Evolutionary conservation across 163 green algal genomes (phyloP).

Genomic region (Chlamydomonas reinhardtii): DNA sequence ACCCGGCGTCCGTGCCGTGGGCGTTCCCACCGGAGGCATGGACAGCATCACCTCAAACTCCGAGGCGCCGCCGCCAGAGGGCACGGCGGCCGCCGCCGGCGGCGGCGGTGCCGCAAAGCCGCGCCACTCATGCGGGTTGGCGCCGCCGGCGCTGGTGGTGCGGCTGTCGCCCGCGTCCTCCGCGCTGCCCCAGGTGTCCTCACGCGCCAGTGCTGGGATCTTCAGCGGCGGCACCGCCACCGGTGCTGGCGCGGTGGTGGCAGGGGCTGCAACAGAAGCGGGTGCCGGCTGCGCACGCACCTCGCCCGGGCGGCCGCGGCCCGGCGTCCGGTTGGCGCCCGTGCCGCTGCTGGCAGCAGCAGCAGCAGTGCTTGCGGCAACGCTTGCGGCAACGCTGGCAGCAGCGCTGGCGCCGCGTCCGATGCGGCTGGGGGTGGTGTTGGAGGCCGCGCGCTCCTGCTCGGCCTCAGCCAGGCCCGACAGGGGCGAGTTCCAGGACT

Average conservation of each 20-base stretch:
- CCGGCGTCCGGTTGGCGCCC: not conserved
- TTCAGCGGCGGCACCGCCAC: not conserved
- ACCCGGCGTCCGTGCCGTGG: constrained; percentile 7
- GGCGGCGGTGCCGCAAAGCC: not conserved
- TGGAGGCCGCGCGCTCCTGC: not conserved
- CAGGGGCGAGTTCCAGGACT: not conserved
- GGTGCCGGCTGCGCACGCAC: not conserved
- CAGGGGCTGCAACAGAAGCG: not conserved
- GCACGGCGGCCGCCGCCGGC: not conserved
- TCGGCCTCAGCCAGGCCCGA: not conserved
- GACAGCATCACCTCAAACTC: constrained; percentile 30
- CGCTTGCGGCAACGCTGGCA: no score
- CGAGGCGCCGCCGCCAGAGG: not conserved
- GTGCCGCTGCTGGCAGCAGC: no score
- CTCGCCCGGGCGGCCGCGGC: not conserved
- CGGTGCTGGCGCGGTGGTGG: no score
- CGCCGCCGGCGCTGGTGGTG: not conserved
- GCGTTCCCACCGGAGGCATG: constrained; percentile 19
- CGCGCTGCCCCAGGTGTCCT: constrained; percentile 7
- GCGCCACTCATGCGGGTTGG: not conserved
- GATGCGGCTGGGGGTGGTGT: not conserved
- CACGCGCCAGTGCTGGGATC: not conserved
- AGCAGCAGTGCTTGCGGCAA: no score
- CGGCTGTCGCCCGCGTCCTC: not conserved
- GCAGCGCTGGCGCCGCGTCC: no score